Percentiles rank a stretch among this genome's conserved stretches.
Conservation (phyloP, 2,329 filamentous ascomycete species). For the Exophiala aquamarina region DNA sequence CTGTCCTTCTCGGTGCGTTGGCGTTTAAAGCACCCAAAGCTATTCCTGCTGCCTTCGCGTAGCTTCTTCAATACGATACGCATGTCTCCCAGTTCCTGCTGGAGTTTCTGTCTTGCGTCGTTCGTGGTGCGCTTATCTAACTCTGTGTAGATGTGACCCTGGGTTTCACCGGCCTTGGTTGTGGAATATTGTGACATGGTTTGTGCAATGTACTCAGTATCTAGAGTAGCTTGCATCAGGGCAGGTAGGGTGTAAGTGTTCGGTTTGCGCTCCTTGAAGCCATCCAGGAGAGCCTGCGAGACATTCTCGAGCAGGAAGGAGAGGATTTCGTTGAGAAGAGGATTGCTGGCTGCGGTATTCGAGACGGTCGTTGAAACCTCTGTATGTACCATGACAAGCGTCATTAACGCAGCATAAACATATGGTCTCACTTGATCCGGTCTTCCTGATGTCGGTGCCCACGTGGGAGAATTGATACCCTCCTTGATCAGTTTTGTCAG, state of each 20-base stretch:
- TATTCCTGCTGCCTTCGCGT: constrained; percentile 75
- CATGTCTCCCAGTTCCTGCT: constrained; percentile 88
- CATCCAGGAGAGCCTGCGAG: constrained; percentile 74
- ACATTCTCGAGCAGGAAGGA: constrained; percentile 83
- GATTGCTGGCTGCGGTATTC: constrained; percentile 64
- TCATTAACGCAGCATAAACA: constrained; percentile 81
- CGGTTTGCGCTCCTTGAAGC: constrained; percentile 64
- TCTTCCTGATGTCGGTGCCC: constrained; percentile 61
- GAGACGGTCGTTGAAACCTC: constrained; percentile 75
- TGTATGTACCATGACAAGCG: constrained; percentile 86
- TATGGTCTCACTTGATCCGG: constrained; percentile 82
- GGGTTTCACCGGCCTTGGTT: constrained; percentile 74
- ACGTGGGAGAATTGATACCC: constrained; percentile 70
- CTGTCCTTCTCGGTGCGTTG: constrained; percentile 42
- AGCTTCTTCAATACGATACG: constrained; percentile 80
- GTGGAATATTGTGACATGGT: constrained; percentile 88
- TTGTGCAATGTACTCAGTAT: constrained; percentile 95
- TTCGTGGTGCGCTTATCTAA: constrained; percentile 88
- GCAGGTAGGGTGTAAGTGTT: constrained; percentile 70
- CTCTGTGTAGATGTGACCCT: constrained; percentile 89
- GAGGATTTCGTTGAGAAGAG: constrained; percentile 76
- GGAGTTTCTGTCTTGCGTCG: constrained; percentile 73
- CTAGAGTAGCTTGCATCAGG: constrained; percentile 94
- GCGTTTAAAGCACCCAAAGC: constrained; percentile 84
- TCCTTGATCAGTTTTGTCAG: constrained; percentile 69